Base-by-base conservation (phyloP, 2,329 filamentous ascomycete genomes). In the Arthrinium puccinioides region DNA sequence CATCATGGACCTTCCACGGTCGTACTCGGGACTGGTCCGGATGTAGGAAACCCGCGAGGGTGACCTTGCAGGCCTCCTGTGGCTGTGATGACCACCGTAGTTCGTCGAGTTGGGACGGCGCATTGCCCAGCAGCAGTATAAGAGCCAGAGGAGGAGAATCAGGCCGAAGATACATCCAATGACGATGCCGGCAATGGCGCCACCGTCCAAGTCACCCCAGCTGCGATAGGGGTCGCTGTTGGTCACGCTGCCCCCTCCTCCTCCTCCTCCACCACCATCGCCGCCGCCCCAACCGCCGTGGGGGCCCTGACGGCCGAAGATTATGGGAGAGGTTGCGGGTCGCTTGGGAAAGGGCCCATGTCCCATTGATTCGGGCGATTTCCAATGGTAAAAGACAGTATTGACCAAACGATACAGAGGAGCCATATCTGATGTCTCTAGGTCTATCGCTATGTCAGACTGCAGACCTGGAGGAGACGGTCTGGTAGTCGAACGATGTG, bases 161-260 rank as follows among this genome's bases (percentile, higher is more conserved):
- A 35, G 13, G 33, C 24, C 24, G 13, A 36, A 11, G 18, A 36
- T 36, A 24, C 24, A 26, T 16, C 33, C 33, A 18, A 36, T 13
- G 8, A 36, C 33, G 18, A 36, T 28, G 33, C 33, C 33, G 4
- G 26, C 33, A 18, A 36, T 36, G 33, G 24, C 33, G 24, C 33
- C 33, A n/a, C 23, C 20, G n/a, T n/a, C n/a, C n/a, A n/a, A n/a
- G n/a, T n/a, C n/a, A n/a, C n/a, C n/a, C n/a, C n/a, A n/a, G 33
- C 33, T 28, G 11, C 26, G 13, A 24, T 28, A 20, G 11, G 23
- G 8, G 7, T 21, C 13, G 23, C 32, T 13, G 24, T 26, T n/a
- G 10, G 13, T 20, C 9, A 20, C n/a, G 20, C 18, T n/a, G 18
- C 19, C 9, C 6, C 35, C 26, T 7, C 14, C 20, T 21, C 21